Evolutionary conservation across 257 asterid species (phyloP).

Genomic region (Ilex asprella): DNA sequence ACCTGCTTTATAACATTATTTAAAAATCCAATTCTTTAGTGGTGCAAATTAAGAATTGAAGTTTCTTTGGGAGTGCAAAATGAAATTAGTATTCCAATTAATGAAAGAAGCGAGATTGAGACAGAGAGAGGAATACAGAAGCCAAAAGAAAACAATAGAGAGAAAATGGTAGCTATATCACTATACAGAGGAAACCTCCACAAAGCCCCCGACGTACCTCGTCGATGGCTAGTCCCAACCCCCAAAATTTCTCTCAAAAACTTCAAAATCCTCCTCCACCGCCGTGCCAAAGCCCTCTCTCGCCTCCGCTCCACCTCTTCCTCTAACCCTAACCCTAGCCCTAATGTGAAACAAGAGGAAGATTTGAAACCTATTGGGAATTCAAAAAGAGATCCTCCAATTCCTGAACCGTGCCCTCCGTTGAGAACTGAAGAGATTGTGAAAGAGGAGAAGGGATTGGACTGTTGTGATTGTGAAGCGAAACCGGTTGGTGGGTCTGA

Average conservation of each 20-base stretch:
- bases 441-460: slow-evolving; percentile 11
- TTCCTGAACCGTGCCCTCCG: too few relatives aligned
- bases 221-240: slow-evolving; percentile 61
- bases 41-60: too few relatives aligned
- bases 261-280: slow-evolving; percentile 57
- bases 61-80: too few relatives aligned
- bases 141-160: too few relatives aligned
- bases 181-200: slow-evolving; percentile 89
- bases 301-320: slow-evolving; percentile 31
- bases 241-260: slow-evolving; percentile 53
- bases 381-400: too few relatives aligned
- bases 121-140: neutral
- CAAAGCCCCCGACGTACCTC: slow-evolving; percentile 59
- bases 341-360: slow-evolving; percentile 2
- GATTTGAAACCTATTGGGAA: too few relatives aligned
- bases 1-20: too few relatives aligned
- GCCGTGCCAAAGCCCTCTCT: slow-evolving; percentile 66
- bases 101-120: neutral
- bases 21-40: too few relatives aligned
- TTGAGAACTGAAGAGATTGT: slow-evolving; percentile 14
- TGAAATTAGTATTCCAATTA: too few relatives aligned
- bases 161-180: slow-evolving; percentile 69
- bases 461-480: slow-evolving; percentile 17
- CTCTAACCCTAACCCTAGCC: slow-evolving; percentile 31
- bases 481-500: slow-evolving; percentile 28